Evolutionary conservation across 371 early-diverging fungal species (phyloP), one percentile per base, ranked within the genome.

Genomic region (Blakeslea trispora): DNA sequence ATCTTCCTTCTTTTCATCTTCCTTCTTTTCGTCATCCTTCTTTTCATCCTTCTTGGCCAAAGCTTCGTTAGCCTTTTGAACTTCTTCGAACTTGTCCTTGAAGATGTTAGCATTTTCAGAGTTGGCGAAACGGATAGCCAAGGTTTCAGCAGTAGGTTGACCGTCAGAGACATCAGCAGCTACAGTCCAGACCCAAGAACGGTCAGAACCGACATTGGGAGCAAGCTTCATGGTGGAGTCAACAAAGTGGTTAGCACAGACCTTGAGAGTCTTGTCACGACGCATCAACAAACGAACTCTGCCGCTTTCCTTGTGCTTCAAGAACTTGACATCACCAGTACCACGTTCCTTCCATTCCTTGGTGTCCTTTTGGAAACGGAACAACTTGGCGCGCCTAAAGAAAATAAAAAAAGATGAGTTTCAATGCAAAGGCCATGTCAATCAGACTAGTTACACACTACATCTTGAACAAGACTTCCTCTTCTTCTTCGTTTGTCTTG

Each of bases 271-370:
- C 84, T 97, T 95, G 68, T 97, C 98, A 52, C 98, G 91, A 52
- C 97, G 91, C 98, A 98, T 98, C 69, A 98, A 79, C 44, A 98
- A 68, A 64, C 98, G 94, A 66, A 94, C 76, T 79, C 93, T 93
- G 62, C 81, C 81, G 64, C 85, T 79, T 44, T 84, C 85, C 81
- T 91, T 92, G 86, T 98, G 97, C 73, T 92, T 80, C 66, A 98
- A 75, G 49, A 98, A 84, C 77, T 92, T 91, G 51, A 94, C 93
- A 71, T 97, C 97, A 59, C 98, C 98, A 28, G 95, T 96, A 32
- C 98, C 97, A 61, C 98, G 93, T 81, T 98, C 98, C 84, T 98
- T 98, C 98, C 98, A 98, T 74, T 97, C 97, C 55, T 85, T 89
- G 59, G 67, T 68, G 37, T 81, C 84, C 70, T 91, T 88, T 71